phyloP scores from a whole-genome alignment of 1,284 basidiomycete genomes.

The Ganoderma lingzhi region DNA sequence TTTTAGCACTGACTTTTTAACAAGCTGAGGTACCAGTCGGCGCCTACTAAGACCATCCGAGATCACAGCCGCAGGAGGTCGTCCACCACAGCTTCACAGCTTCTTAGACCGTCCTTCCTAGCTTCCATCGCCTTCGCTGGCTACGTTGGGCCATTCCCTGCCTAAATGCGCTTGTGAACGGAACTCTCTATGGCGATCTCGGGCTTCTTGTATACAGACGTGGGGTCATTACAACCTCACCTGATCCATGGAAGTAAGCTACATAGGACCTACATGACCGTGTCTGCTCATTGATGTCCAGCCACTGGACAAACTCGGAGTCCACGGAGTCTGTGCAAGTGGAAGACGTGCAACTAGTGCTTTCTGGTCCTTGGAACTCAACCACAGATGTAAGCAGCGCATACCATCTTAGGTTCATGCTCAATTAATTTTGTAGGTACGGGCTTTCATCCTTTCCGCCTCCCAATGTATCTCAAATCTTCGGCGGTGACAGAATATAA shows the following conservation, averaged over 20 bases:
- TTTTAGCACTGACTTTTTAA: neutral
- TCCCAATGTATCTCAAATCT: neutral
- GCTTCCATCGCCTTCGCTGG: neutral
- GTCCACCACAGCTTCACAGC: neutral
- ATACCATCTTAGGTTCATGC: neutral
- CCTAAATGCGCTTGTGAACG: neutral
- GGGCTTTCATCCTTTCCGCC: neutral
- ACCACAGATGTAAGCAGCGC: constrained; percentile 1
- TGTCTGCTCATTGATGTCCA: neutral
- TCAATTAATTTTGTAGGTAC: neutral
- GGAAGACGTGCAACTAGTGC: neutral
- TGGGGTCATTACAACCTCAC: neutral
- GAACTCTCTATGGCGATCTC: neutral
- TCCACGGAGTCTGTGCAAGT: neutral
- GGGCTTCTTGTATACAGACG: neutral
- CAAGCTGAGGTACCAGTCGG: neutral
- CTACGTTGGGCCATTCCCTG: neutral
- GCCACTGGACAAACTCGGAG: neutral
- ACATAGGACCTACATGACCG: neutral
- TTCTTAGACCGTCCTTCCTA: neutral
- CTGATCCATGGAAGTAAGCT: neutral
- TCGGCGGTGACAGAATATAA: no score
- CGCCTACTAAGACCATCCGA: neutral
- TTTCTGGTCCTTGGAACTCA: constrained; percentile 1
- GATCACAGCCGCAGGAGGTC: neutral